Percentiles rank a stretch among this genome's conserved stretches.
phyloP scores from a whole-genome alignment of 2,329 filamentous ascomycete species.

The Epichloe scottii region DNA sequence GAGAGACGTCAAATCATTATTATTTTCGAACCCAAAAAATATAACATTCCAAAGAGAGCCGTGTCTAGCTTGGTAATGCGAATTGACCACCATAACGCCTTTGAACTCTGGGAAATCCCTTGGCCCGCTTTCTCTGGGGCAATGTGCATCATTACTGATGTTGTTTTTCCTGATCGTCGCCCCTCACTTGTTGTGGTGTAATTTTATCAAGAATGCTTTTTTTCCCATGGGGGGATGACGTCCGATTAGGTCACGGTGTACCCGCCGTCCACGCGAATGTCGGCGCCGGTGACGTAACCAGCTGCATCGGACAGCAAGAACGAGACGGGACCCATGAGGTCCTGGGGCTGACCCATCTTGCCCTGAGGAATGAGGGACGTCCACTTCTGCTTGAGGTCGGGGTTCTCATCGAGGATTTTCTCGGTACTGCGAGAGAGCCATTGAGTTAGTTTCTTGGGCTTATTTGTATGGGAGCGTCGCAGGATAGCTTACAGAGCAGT shows the following conservation, averaged over 20 bases:
- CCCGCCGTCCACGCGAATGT: constrained; percentile 75
- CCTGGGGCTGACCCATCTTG: constrained; percentile 84
- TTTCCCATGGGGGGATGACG: not conserved
- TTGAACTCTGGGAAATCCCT: not conserved
- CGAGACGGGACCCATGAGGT: constrained; percentile 85
- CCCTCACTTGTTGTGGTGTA: not conserved
- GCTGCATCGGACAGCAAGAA: constrained; percentile 74
- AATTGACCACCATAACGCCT: not conserved
- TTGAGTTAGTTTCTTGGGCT: not conserved
- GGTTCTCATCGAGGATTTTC: constrained; percentile 90
- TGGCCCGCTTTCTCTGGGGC: not conserved
- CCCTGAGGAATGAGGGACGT: constrained; percentile 83
- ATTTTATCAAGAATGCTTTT: not conserved
- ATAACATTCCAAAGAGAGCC: not conserved
- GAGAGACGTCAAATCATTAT: too few relatives aligned
- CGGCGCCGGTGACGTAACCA: constrained; percentile 58
- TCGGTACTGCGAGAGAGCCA: constrained; percentile 48
- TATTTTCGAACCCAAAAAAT: too few relatives aligned
- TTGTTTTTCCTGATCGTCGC: not conserved
- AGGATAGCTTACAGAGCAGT: constrained; percentile 59
- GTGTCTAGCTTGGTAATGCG: not conserved
- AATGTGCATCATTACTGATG: not conserved
- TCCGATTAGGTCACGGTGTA: constrained; percentile 60
- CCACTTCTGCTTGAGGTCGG: constrained; percentile 82
- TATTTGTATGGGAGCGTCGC: not conserved